Base-by-base conservation (phyloP, 495 filamentous ascomycete genomes). In the Hypoxylon fuscum region DNA sequence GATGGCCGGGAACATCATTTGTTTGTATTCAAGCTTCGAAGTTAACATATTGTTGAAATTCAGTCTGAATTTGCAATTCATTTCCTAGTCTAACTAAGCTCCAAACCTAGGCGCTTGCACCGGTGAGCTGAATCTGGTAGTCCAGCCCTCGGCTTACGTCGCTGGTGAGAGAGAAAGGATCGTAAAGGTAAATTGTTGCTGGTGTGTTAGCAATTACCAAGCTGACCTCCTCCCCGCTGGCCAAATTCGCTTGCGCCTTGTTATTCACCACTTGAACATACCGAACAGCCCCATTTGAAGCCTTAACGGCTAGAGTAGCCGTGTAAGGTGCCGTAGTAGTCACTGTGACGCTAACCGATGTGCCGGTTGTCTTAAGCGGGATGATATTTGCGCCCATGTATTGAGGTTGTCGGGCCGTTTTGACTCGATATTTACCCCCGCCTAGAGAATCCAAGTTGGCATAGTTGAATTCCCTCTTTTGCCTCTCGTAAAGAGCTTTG, bases 331-430 rank as follows among this genome's bases (percentile, higher is more conserved):
- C 59, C 14, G 54, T 64, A 0, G 70, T 54, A 14, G 73, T 77
- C 3, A 78, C 64, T 9, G 55, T 66, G 12, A 69, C 75, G 21
- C 52, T 53, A 22, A 75, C 58, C 6, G 64, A 56, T 41, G 23
- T 56, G 8, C 66, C 71, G 9, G 72, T 74, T 14, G 35, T 64
- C 47, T 73, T 77, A 11, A 79, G 65, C 12, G 75, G 75, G 17
- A 75, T 74, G 55, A 81, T 79, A 53, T 77, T 81, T 12, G 77
- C 73, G 0, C 78, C 78, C 75, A 79, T 76, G 51, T 81, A 81
- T 31, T 74, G 55, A 21, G 78, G 77, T 38, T 68, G 58, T 2
- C 77, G 55, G n/a, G 71, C 75, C 4, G 64, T 35, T 60, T 81
- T 81, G 22, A 79, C 76, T 23, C 66, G 63, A 40, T 77, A 81